phyloP scores from a whole-genome alignment of 2,329 filamentous ascomycete species.

The Fusarium transvaalense region DNA sequence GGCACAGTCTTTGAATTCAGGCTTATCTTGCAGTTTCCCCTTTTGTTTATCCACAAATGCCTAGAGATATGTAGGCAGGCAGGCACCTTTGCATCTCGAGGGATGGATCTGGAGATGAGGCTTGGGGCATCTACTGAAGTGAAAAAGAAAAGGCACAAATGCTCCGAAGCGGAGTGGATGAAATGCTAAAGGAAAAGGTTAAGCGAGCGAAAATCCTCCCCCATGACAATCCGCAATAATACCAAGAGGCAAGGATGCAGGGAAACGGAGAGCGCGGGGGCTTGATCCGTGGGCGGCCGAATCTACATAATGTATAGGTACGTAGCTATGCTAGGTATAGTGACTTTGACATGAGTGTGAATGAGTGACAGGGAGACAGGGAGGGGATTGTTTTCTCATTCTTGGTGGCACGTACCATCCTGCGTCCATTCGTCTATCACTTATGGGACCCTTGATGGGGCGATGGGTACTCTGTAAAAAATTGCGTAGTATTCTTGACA shows the following conservation, averaged over 20 bases:
- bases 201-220: slow-evolving; percentile 20
- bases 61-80: background rate
- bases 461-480: background rate
- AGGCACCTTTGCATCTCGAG: slow-evolving; percentile 14
- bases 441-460: slow-evolving; percentile 16
- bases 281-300: slow-evolving; percentile 25
- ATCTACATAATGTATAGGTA: background rate
- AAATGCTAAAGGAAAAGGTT: slow-evolving; percentile 2
- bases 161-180: background rate
- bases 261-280: slow-evolving; percentile 24
- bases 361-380: slow-evolving; percentile 17
- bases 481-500: slow-evolving; percentile 6
- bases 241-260: slow-evolving; percentile 11
- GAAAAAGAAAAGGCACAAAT: slow-evolving; percentile 5
- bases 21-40: background rate
- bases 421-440: slow-evolving; percentile 12
- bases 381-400: slow-evolving; percentile 14
- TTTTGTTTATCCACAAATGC: background rate
- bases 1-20: background rate
- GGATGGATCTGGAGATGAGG: slow-evolving; percentile 1
- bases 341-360: slow-evolving; percentile 9
- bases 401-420: slow-evolving; percentile 25
- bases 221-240: slow-evolving; percentile 11
- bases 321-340: slow-evolving; percentile 11
- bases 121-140: background rate